Evolutionary conservation across 2,329 filamentous ascomycete genomes (phyloP).

Genomic region (Ceratocystis colombiana): DNA sequence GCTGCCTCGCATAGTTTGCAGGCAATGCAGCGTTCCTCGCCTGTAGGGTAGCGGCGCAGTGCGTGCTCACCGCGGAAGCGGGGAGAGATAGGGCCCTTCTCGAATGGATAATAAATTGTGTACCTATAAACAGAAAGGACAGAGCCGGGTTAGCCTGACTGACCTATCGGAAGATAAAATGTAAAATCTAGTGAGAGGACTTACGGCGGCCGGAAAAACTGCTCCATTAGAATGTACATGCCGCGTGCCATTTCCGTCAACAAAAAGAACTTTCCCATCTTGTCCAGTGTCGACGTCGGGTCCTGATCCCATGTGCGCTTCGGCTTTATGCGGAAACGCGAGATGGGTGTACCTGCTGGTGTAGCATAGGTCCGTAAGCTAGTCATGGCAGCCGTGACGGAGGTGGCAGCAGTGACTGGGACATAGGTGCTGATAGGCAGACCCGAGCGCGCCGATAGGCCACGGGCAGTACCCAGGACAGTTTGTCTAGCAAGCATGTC

Average conservation of each 20-base stretch:
- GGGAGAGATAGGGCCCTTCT: constrained; percentile 96
- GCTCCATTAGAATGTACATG: constrained; percentile 96
- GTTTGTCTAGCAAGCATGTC: constrained; percentile 6
- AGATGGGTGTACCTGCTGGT: constrained; percentile 66
- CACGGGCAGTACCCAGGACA: background rate
- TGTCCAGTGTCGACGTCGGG: constrained; percentile 67
- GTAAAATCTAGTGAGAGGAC: constrained; percentile 35
- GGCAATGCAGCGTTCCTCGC: constrained; percentile 97
- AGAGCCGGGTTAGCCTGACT: background rate
- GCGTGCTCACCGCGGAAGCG: constrained; percentile 98
- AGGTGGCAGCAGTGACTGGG: background rate
- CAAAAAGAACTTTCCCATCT: constrained; percentile 86
- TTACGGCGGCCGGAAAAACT: constrained; percentile 96
- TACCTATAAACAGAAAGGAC: constrained; percentile 49
- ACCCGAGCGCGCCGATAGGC: background rate
- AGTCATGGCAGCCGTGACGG: background rate
- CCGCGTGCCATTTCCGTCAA: constrained; percentile 91
- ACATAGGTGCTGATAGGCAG: background rate
- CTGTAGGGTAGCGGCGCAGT: constrained; percentile 87
- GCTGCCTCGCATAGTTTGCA: constrained; percentile 99
- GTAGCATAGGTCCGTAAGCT: constrained; percentile 46
- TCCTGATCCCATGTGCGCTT: constrained; percentile 72
- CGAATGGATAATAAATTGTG: constrained; percentile 97
- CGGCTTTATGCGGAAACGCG: constrained; percentile 66
- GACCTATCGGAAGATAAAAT: background rate